These are phyloP conservation scores for Gossypium longicalyx DNA, from an alignment of 345 rosid species.

Conservation along the genomic window DNA sequence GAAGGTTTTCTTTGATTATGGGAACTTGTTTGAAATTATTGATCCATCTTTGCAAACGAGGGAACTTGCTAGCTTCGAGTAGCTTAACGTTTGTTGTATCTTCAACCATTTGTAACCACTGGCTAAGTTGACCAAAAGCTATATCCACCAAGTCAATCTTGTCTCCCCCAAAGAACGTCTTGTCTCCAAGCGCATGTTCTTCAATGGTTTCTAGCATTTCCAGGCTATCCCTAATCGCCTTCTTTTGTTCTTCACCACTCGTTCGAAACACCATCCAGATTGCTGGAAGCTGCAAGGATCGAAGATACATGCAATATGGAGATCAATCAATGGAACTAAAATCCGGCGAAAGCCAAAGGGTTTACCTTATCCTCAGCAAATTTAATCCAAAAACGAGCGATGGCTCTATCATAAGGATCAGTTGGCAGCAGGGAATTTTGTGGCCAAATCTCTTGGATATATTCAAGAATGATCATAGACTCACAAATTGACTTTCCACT, in stretches of 20 bases:
- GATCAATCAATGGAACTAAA: neutral
- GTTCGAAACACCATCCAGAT: conserved; percentile 8
- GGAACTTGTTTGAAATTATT: conserved; percentile 3
- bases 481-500: conserved; percentile 30
- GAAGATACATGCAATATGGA: neutral
- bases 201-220: conserved; percentile 15
- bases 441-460: conserved; percentile 35
- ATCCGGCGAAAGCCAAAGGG: neutral
- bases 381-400: conserved; percentile 30
- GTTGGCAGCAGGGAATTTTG: conserved; percentile 24
- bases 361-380: conserved; percentile 31
- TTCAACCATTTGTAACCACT: conserved; percentile 8
- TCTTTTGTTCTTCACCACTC: conserved; percentile 14
- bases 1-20: conserved; percentile 13
- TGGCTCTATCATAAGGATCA: conserved; percentile 26
- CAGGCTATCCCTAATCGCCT: conserved; percentile 7
- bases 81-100: conserved; percentile 1
- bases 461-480: conserved; percentile 29
- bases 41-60: conserved; percentile 18
- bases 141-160: conserved; percentile 17
- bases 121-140: conserved; percentile 19
- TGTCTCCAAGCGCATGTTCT: conserved; percentile 17
- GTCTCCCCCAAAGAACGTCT: conserved; percentile 19
- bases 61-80: conserved; percentile 13
- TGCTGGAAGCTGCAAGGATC: neutral